Evolutionary conservation across 345 rosid species (phyloP).

Genomic region (Reutealis trisperma): DNA sequence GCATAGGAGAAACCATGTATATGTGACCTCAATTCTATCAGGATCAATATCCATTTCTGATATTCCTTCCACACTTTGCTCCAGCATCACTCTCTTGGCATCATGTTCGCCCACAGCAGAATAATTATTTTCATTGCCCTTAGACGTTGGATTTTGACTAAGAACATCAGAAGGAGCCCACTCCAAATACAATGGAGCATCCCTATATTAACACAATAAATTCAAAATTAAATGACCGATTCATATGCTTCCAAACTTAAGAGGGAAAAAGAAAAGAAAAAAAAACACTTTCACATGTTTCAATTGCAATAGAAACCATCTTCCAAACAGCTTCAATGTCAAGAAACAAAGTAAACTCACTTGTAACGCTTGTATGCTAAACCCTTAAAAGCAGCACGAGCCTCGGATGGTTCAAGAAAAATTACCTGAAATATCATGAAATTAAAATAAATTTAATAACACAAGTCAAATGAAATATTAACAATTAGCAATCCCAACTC

Average conservation of each 20-base stretch:
- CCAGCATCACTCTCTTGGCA: slow-evolving; percentile 59
- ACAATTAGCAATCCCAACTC: background rate
- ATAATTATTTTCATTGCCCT: slow-evolving; percentile 36
- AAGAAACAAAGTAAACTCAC: slow-evolving; percentile 47
- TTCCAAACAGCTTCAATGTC: background rate
- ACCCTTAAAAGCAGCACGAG: slow-evolving; percentile 84
- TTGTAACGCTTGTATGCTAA: slow-evolving; percentile 87
- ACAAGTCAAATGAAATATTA: background rate
- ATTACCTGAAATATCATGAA: slow-evolving; percentile 57
- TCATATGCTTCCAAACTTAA: background rate
- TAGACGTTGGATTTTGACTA: slow-evolving; percentile 36
- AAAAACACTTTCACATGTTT: background rate
- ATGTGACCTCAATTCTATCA: slow-evolving; percentile 75
- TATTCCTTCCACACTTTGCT: slow-evolving; percentile 64
- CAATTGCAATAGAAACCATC: background rate
- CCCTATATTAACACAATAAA: slow-evolving; percentile 50
- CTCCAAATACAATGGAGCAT: slow-evolving; percentile 87
- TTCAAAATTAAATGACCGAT: background rate
- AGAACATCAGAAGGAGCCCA: slow-evolving; percentile 91
- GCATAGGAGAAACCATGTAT: slow-evolving; percentile 12
- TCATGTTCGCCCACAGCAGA: slow-evolving; percentile 55
- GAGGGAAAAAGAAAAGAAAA: too few relatives aligned
- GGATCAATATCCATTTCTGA: slow-evolving; percentile 64
- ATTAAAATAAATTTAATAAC: background rate
- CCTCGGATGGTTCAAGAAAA: slow-evolving; percentile 86